Evolutionary conservation across 2,329 filamentous ascomycete genomes (phyloP).

Genomic region (Fusarium torreyae): DNA sequence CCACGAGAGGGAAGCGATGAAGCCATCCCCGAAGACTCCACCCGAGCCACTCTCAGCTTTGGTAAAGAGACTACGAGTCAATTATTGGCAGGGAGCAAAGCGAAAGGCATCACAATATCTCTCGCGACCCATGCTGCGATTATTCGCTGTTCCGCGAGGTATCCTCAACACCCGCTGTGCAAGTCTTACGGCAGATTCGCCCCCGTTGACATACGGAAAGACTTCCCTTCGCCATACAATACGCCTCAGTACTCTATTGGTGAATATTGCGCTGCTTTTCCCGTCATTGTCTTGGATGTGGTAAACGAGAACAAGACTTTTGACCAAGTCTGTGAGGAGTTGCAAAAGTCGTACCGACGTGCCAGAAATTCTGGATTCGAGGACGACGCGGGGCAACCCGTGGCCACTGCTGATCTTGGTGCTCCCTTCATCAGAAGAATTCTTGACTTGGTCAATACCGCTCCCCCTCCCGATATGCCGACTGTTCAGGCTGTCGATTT

Average conservation of each 20-base stretch:
- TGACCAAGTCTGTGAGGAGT: conserved; percentile 42
- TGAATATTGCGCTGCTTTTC: conserved; percentile 37
- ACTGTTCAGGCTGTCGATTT: conserved; percentile 52
- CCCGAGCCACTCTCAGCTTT: not conserved
- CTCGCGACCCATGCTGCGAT: conserved; percentile 53
- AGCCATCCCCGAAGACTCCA: not conserved
- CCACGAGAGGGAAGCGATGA: conserved; percentile 4
- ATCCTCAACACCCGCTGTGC: conserved; percentile 45
- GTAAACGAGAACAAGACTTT: conserved; percentile 39
- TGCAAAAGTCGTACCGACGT: conserved; percentile 48
- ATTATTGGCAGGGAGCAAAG: conserved; percentile 3
- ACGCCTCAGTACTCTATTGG: conserved; percentile 46
- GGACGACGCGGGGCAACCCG: conserved; percentile 41
- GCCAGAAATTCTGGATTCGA: conserved; percentile 47
- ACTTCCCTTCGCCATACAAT: conserved; percentile 49
- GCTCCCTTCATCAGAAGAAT: conserved; percentile 35
- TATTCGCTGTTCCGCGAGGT: conserved; percentile 47
- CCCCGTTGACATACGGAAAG: conserved; percentile 48
- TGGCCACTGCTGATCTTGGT: conserved; percentile 30
- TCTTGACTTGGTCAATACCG: conserved; percentile 29
- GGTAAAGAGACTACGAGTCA: conserved; percentile 1
- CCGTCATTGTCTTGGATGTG: conserved; percentile 23
- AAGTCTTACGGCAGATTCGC: conserved; percentile 53
- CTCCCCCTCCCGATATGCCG: conserved; percentile 37
- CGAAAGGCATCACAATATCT: conserved; percentile 45